Evolutionary conservation across 208 protist species (phyloP), one percentile per base, ranked within the genome.

Genomic region (Leishmania amazonensis): DNA sequence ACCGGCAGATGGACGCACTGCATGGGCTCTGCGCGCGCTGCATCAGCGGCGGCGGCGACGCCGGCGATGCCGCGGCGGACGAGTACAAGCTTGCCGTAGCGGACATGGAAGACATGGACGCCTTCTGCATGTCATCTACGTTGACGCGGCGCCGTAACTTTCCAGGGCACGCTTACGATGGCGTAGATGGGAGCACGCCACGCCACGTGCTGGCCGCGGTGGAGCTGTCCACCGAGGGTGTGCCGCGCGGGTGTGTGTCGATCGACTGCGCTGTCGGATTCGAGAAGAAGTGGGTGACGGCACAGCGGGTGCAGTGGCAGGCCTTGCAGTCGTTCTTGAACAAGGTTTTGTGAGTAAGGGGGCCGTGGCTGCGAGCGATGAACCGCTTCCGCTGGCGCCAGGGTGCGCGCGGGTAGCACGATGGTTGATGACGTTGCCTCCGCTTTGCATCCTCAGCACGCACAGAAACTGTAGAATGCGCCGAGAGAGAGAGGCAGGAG

Each of bases 181-280:
- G 73, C 73, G 73, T 77, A 5, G 73, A 77, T 57, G 73, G 73
- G 3, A 80, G 78, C 17, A 60, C 68, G 5, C 78, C 83, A 21
- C 74, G 60, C 4, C 78, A 85, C 31, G 47, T 85, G 9, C 53
- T 80, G 1, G 53, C 51, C 8, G 78, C 83, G 19, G 83, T 79
- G 49, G 42, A 70, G 21, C 72, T 85, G 28, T 85, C 83, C 4
- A 15, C 83, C 17, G 31, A 45, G 15, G 83, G 78, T 42, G 78
- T 85, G 64, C 77, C 78, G 24, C 75, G 79, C 40, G 82, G 87
- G 28, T 96, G 93, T 78, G 83, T 87, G 40, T 94, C 89, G 21
- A 83, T 94, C 58, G 93, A 96, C 80, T 96, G 93, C 76, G 83
- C 83, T 4, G 47, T 94, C 5, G 83, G 86, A 60, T 96, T 94